A percentile compares a stretch with the other conserved stretches of the same genome.
Evolutionary conservation across 352 stramenopile species (phyloP).

Genomic region (Pythium phragmitis): DNA sequence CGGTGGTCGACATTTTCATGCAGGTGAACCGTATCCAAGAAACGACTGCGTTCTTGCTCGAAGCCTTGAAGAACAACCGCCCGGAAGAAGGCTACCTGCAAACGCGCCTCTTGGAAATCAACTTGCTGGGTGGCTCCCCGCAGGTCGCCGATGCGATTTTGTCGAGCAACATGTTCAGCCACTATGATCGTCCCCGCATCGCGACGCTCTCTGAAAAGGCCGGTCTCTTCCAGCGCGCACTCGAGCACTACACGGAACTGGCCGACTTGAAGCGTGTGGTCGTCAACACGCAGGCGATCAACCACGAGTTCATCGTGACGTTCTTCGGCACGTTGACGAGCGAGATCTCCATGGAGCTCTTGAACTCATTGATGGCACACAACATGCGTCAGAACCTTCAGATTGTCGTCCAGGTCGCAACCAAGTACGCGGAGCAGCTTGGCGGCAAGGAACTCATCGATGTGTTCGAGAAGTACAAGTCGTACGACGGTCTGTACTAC

Average conservation of each 20-base stretch:
- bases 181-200: slow-evolving; percentile 98
- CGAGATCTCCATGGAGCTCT: slow-evolving; percentile 97
- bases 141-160: slow-evolving; percentile 99
- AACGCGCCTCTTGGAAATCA: slow-evolving; percentile 99
- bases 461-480: slow-evolving; percentile 99
- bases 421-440: slow-evolving; percentile 94
- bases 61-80: slow-evolving; percentile 99
- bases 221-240: slow-evolving; percentile 97
- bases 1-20: slow-evolving; percentile 99
- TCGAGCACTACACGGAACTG: slow-evolving; percentile 99
- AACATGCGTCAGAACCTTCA: slow-evolving; percentile 98
- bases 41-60: slow-evolving; percentile 99
- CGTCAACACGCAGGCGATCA: slow-evolving; percentile 91
- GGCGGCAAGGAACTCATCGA: slow-evolving; percentile 95
- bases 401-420: slow-evolving; percentile 98
- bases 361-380: slow-evolving; percentile 98
- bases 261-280: slow-evolving; percentile 96
- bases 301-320: slow-evolving; percentile 98
- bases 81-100: slow-evolving; percentile 99
- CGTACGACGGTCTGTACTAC: slow-evolving; percentile 98
- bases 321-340: slow-evolving; percentile 99
- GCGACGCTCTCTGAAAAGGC: slow-evolving; percentile 98
- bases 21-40: slow-evolving; percentile 98
- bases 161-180: slow-evolving; percentile 98
- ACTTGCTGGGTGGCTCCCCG: slow-evolving; percentile 97